phyloP scores from a whole-genome alignment of 164 flowering plant genomes.

The Vitis cinerea region DNA sequence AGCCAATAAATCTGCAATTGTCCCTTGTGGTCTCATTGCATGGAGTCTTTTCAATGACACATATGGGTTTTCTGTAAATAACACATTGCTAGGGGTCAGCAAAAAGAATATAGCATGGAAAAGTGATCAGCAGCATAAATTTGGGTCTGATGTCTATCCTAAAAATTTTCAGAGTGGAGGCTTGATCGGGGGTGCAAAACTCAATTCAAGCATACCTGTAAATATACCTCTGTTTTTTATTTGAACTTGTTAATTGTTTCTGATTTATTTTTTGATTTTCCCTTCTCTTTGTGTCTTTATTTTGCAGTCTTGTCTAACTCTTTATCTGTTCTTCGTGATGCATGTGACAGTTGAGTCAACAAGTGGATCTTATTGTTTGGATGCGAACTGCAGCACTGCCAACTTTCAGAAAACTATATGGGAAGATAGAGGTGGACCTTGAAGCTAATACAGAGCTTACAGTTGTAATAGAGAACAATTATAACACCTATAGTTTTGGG shows the following conservation, averaged over 20 bases:
- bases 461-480: slow-evolving; percentile 68
- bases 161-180: slow-evolving; percentile 73
- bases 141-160: slow-evolving; percentile 76
- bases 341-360: slow-evolving; percentile 71
- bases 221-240: slow-evolving; percentile 14
- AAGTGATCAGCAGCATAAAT: slow-evolving; percentile 72
- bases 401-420: slow-evolving; percentile 81
- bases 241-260: background rate
- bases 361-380: slow-evolving; percentile 92
- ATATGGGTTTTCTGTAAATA: slow-evolving; percentile 48
- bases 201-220: slow-evolving; percentile 73
- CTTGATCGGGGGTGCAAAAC: slow-evolving; percentile 79
- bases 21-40: slow-evolving; percentile 90
- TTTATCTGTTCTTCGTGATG: background rate
- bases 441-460: slow-evolving; percentile 44
- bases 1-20: slow-evolving; percentile 35
- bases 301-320: background rate
- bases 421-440: slow-evolving; percentile 70
- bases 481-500: slow-evolving; percentile 75
- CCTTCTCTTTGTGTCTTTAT: background rate
- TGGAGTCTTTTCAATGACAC: slow-evolving; percentile 94
- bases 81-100: slow-evolving; percentile 37
- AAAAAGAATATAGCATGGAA: slow-evolving; percentile 85
- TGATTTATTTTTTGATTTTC: background rate
- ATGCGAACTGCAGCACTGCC: slow-evolving; percentile 96